Base-by-base conservation (phyloP, 2,329 filamentous ascomycete species). In the Raffaelea ambrosiae region DNA sequence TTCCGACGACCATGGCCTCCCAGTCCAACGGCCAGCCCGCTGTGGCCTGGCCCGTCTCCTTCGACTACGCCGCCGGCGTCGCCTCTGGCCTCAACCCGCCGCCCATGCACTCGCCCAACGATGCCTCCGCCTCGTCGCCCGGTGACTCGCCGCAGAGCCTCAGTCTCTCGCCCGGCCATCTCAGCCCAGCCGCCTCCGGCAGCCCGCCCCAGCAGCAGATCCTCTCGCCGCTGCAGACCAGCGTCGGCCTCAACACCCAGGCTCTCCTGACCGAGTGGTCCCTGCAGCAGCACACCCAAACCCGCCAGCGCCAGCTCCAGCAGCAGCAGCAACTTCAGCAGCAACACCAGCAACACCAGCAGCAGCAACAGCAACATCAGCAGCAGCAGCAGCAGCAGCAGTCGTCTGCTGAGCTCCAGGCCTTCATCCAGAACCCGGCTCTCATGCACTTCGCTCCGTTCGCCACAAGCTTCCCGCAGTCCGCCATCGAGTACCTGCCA, bases 191-290 rank as follows among this genome's bases (percentile, higher is more conserved):
- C 45, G 65, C 73, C 53, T 74, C 76, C 43, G n/a, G n/a, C n/a
- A 79, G 75, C 57, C 73, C 72, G 48, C 71, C 72, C 53, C 71
- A 76, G 51, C 71, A 76, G 51, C 69, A 73, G 50, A 73, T 77
- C 50, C 72, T 74, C 29, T 79, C 77, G 54, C 75, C 77, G 4
- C 79, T 72, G 59, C 72, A 74, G 57, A 63, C 69, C 43, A 62
- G 71, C 40, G 64, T 68, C 47, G 76, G 76, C 58, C 66, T 73
- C 14, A 71, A 70, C 54, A 63, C 71, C 29, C 63, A 70, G 11
- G 63, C 66, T 14, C 63, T 74, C 44, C 61, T 83, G 53, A 75
- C 76, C 42, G 77, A 83, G 64, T 83, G 79, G 78, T 73, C 79
- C 20, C 70, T 83, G 45, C 72, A 76, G 48, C 73, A 77, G 53